Conservation (phyloP, 2,329 filamentous ascomycete species). For the Penicillium sp. region DNA sequence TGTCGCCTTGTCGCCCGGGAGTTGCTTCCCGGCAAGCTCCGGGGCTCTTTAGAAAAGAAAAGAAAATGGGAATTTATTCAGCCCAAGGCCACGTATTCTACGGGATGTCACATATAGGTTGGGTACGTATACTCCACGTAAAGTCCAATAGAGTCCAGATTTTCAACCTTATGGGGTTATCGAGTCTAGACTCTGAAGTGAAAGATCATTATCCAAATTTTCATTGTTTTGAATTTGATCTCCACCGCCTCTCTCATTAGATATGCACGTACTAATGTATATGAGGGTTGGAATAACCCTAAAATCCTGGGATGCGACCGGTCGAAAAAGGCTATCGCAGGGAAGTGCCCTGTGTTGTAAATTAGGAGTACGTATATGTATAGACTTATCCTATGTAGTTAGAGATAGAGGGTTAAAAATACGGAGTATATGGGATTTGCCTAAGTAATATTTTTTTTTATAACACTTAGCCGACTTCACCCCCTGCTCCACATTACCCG, state of each 20-base stretch:
- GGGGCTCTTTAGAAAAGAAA: too few species aligned
- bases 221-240: neutral
- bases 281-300: constrained; percentile 14
- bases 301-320: constrained; percentile 9
- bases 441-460: too few species aligned
- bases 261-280: neutral
- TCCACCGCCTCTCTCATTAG: constrained; percentile 14
- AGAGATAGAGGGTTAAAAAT: too few species aligned
- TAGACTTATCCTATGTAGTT: too few species aligned
- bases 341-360: constrained; percentile 6
- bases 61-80: neutral
- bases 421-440: too few species aligned
- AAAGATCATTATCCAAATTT: neutral
- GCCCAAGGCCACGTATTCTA: constrained; percentile 3
- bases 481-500: constrained; percentile 10
- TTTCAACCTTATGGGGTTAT: neutral
- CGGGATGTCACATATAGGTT: neutral
- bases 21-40: neutral
- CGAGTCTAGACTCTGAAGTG: constrained; percentile 1
- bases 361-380: too few species aligned
- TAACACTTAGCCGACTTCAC: neutral
- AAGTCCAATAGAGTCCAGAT: constrained; percentile 5
- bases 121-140: neutral
- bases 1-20: constrained; percentile 11
- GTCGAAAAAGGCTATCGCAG: constrained; percentile 10